Evolutionary conservation across 208 protist species (phyloP), one percentile per base, ranked within the genome.

Genomic region (Trypanosoma theileri): DNA sequence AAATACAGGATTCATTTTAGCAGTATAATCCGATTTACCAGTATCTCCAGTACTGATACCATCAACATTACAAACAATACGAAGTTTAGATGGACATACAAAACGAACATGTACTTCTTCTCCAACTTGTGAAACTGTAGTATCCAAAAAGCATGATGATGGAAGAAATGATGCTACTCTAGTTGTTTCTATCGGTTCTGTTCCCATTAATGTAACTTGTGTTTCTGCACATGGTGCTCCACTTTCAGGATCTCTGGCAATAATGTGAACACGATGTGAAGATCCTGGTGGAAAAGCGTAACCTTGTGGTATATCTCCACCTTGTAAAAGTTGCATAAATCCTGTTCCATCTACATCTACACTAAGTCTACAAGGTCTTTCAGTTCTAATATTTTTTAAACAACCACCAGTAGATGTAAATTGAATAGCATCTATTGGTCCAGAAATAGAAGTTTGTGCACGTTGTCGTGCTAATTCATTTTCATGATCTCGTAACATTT

Each of bases 21-120:
- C 79, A n/a, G 77, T 75, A 73, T 85, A 83, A 41, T 90, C 85
- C 3, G 75, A 76, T 22, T 50, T 73, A 0, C 82, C 84, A 41
- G 77, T 86, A 71, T 84, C 65, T 14, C 80, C 82, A 55, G 11
- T 26, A 53, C 46, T 24, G 3, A 73, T 64, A 42, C 86, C 89
- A 51, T 94, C 86, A 10, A 94, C 73, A 66, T 84, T 76, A 75
- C 84, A 94, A 19, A 85, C 72, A 52, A 94, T 85, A 64, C 81
- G 76, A 46, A 85, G 62, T n/a, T 76, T 69, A 52, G 84, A 76
- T 21, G 79, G 63, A 48, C 79, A 86, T 14, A 82, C 56, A 52
- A 90, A 66, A 46, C 78, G 83, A 12, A 84, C 59, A 21, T 89
- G 84, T 19, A 84, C 59, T 24, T 94, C 82, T 21, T 82, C 70